Evolutionary conservation across 1,284 basidiomycete genomes (phyloP).

Genomic region (Vanrija humicola): DNA sequence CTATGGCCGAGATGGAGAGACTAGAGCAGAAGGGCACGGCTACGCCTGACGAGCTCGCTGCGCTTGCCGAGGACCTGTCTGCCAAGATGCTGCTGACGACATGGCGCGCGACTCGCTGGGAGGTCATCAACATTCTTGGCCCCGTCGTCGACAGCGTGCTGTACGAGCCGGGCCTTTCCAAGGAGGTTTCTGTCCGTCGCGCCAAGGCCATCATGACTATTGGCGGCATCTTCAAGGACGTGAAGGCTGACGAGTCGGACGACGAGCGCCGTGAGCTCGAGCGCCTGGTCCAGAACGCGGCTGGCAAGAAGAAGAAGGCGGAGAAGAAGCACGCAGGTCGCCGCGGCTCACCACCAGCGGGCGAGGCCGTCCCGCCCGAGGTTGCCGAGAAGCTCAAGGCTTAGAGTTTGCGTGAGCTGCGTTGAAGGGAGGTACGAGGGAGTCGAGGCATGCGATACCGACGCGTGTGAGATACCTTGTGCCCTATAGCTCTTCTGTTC

Average conservation of each 20-base stretch:
- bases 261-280: conserved; percentile 89
- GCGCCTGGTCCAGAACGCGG: conserved; percentile 53
- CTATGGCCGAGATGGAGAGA: conserved; percentile 81
- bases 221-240: conserved; percentile 79
- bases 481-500: too few species aligned
- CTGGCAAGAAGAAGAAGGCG: conserved; percentile 48
- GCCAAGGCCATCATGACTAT: conserved; percentile 82
- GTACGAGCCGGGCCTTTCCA: conserved; percentile 67
- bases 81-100: conserved; percentile 94
- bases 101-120: conserved; percentile 89
- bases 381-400: too few species aligned
- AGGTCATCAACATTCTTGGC: conserved; percentile 66
- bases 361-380: too few species aligned
- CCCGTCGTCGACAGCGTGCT: conserved; percentile 76
- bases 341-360: neutral
- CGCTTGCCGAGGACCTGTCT: conserved; percentile 89
- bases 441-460: too few species aligned
- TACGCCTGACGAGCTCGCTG: conserved; percentile 74
- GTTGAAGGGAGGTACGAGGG: too few species aligned
- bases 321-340: conserved; percentile 27
- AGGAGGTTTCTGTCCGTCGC: conserved; percentile 66
- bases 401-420: too few species aligned
- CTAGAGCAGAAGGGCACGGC: conserved; percentile 80
- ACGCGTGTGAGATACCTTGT: too few species aligned
- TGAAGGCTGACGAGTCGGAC: conserved; percentile 79